Conservation (phyloP, 768 basidiomycete genomes). For the Mycena rosella region DNA sequence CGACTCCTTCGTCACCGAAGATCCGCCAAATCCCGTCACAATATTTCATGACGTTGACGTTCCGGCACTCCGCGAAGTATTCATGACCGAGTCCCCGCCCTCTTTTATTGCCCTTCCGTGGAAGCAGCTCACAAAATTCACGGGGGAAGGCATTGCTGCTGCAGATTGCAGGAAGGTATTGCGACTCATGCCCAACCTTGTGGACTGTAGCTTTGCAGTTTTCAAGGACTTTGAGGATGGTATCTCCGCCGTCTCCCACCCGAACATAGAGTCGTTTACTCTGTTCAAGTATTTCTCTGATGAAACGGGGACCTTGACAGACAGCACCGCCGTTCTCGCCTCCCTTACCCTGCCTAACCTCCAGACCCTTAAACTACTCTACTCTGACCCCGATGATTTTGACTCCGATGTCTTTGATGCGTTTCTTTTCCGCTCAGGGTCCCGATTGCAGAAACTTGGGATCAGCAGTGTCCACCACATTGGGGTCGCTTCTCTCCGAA, state of each 20-base stretch:
- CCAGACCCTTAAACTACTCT: neutral
- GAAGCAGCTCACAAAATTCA: conserved; percentile 27
- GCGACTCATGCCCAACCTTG: conserved; percentile 8
- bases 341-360: neutral
- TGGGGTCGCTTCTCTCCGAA: too few relatives aligned
- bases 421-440: neutral
- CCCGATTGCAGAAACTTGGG: neutral
- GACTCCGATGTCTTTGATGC: neutral
- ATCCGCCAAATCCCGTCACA: neutral
- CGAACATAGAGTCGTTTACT: conserved; percentile 4
- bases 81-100: neutral
- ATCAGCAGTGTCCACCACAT: too few relatives aligned
- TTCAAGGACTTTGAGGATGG: too few relatives aligned
- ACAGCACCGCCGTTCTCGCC: neutral
- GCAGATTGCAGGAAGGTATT: conserved; percentile 1
- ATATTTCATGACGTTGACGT: neutral
- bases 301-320: too few relatives aligned
- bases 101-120: conserved; percentile 5
- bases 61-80: conserved; percentile 6
- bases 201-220: conserved; percentile 7
- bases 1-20: too few relatives aligned
- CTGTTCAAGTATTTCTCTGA: conserved; percentile 7
- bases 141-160: conserved; percentile 1
- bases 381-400: neutral
- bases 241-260: neutral